Percentiles rank a stretch among this genome's conserved stretches.
These are phyloP conservation scores for Calonectria crousiana DNA, from an alignment of 2,329 filamentous ascomycete species.

Conservation along the genomic window DNA sequence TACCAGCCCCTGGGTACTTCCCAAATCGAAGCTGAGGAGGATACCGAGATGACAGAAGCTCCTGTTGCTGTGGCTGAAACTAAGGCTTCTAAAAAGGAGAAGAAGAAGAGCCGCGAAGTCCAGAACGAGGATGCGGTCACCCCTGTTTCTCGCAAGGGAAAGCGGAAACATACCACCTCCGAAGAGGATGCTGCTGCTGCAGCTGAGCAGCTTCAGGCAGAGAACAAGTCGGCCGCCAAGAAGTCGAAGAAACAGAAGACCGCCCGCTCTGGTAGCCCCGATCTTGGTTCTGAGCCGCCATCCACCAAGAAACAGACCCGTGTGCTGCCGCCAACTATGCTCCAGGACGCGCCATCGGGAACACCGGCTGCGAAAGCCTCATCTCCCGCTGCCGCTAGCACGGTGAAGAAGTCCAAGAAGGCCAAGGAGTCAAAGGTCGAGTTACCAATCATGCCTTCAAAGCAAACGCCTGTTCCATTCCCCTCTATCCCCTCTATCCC, in stretches of 20 bases:
- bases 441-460: constrained; percentile 27
- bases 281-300: constrained; percentile 48
- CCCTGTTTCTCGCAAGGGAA: constrained; percentile 48
- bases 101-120: constrained; percentile 45
- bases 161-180: constrained; percentile 52
- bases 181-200: constrained; percentile 54
- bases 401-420: constrained; percentile 40
- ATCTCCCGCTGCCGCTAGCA: not conserved
- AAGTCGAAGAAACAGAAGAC: constrained; percentile 58
- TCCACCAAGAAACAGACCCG: constrained; percentile 49
- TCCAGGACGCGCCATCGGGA: constrained; percentile 42
- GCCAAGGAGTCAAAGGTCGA: constrained; percentile 40
- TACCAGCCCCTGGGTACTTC: constrained; percentile 74
- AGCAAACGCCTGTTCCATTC: constrained; percentile 48
- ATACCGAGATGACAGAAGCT: constrained; percentile 59
- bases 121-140: constrained; percentile 34
- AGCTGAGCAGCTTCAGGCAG: constrained; percentile 50
- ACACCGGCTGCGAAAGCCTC: constrained; percentile 34
- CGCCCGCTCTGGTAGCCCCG: constrained; percentile 48
- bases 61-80: constrained; percentile 42
- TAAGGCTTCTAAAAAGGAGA: constrained; percentile 46
- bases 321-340: constrained; percentile 48
- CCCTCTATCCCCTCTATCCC: constrained; percentile 54
- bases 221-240: constrained; percentile 50
- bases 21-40: constrained; percentile 57